Evolutionary conservation across 805 yeast genomes (phyloP), one percentile per base, ranked within the genome.

Genomic region (Metschnikowia peoriensis): DNA sequence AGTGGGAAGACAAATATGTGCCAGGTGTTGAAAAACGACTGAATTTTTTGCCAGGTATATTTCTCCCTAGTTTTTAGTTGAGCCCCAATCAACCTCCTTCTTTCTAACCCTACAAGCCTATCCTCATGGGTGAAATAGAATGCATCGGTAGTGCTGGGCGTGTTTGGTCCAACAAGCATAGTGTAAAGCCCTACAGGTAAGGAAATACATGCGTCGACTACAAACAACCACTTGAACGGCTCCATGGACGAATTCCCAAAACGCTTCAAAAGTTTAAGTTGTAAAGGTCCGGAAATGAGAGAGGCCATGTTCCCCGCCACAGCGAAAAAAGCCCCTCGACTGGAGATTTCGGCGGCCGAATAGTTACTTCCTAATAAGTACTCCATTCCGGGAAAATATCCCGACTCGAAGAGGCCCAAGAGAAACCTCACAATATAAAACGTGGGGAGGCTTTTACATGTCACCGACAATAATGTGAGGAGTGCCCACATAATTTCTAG

Each of bases 351-450:
- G 56, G 54, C 49, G 4, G 64, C 59, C 5, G 64, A 53, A 47
- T 67, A 67, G 50, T 65, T 63, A 16, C 67, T 63, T n/a, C 73
- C 73, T 7, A 69, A 59, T 44, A 82, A 66, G 58, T 80, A 83
- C 58, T 84, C 86, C 51, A 82, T 73, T 17, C 82, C 83, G 6
- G 90, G 87, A 61, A 78, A 79, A 58, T 72, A 78, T 0, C 82
- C 82, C n/a, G 78, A 68, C 51, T 79, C 83, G 10, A 70, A 59
- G 27, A 80, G 62, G 1, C 83, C 84, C 41, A 73, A 41, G 35
- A 58, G 46, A 39, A 61, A 60, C 7, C 63, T 49, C n/a, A 61
- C 29, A 2, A 52, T 53, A 40, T 60, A 61, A 11, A 61, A 43
- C 12, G 56, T 44, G 10, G 49, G 49, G 15, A 58, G 47, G 28